Evolutionary conservation across 371 early-diverging fungal species (phyloP), one percentile per base, ranked within the genome.

Genomic region (Rhizopus sp.): DNA sequence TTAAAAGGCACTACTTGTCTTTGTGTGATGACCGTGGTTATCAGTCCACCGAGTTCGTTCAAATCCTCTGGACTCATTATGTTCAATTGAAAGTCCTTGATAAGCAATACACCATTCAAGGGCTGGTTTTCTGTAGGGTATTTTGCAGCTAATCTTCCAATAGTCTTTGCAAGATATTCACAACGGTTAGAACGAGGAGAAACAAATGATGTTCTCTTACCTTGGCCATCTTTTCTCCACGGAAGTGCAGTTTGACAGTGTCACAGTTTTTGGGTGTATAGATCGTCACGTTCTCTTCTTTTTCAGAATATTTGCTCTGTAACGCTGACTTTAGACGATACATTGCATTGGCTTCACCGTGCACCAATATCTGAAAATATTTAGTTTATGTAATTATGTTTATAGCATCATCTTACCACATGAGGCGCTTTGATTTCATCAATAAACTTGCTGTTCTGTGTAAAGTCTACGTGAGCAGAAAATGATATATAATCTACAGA

Each of bases 311-410:
- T 66, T 85, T 83, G 74, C 91, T 91, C 63, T 86, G 82, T 29
- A 99, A 70, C 0, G 99, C 98, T 53, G 92, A 88, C 60, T 91
- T 89, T 60, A 99, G 77, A 50, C 99, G 85, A n/a, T 84, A 88
- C 99, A 99, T 99, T 33, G 95, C 94, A 70, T 96, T 98, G 12
- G 91, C 84, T 72, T 99, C 99, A 53, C 99, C 99, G 56, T 99
- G 99, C 0, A 99, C 99, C 39, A 99, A 83, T 23, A 94, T 81
- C 88, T 89, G 69, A 38, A 29, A 13, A 39, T 4, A 7, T 1
- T 13, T 47, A 17, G 7, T 16, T 13, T 23, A 16, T 7, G 8
- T 44, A 17, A 48, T 7, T 5, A 10, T 7, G 4, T 4, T 12
- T 37, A 5, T 16, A 9, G n/a, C 23, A 46, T 32, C 32, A 37